A percentile compares a stretch with the other conserved stretches of the same genome.
Conservation (phyloP, 352 stramenopile genomes). For the Pythium chondricola region DNA sequence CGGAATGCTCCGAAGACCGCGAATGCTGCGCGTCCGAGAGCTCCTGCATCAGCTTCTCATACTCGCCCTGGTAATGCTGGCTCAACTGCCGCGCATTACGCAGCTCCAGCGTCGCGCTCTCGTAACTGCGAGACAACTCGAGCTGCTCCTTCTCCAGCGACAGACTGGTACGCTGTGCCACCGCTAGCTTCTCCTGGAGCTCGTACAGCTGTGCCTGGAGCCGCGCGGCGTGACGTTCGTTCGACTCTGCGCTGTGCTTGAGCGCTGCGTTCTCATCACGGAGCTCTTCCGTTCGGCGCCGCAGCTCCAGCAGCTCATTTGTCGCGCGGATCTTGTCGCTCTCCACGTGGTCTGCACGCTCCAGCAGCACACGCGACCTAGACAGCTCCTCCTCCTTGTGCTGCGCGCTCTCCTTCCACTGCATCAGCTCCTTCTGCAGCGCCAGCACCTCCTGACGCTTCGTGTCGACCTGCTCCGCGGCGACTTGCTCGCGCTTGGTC, state of each 20-base stretch:
- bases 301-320: constrained; percentile 48
- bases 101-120: constrained; percentile 43
- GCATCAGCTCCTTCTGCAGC: constrained; percentile 34
- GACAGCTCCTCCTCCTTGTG: constrained; percentile 27
- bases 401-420: constrained; percentile 27
- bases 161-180: constrained; percentile 27
- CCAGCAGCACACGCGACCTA: constrained; percentile 30
- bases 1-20: constrained; percentile 44
- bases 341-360: constrained; percentile 47
- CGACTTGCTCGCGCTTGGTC: constrained; percentile 30
- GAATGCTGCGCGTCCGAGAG: constrained; percentile 52
- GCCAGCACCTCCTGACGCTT: constrained; percentile 46
- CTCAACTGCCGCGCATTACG: constrained; percentile 49
- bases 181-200: constrained; percentile 31
- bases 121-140: constrained; percentile 50
- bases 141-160: constrained; percentile 39
- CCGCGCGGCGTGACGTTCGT: constrained; percentile 32
- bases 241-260: constrained; percentile 45
- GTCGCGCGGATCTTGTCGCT: constrained; percentile 63
- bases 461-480: constrained; percentile 39
- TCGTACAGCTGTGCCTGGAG: constrained; percentile 46
- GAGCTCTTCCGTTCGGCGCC: constrained; percentile 56
- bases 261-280: constrained; percentile 56
- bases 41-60: constrained; percentile 65
- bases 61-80: constrained; percentile 70